A percentile compares a stretch with the other conserved stretches of the same genome.
Conservation (phyloP, 495 filamentous ascomycete genomes). For the Penicillium arizonense region DNA sequence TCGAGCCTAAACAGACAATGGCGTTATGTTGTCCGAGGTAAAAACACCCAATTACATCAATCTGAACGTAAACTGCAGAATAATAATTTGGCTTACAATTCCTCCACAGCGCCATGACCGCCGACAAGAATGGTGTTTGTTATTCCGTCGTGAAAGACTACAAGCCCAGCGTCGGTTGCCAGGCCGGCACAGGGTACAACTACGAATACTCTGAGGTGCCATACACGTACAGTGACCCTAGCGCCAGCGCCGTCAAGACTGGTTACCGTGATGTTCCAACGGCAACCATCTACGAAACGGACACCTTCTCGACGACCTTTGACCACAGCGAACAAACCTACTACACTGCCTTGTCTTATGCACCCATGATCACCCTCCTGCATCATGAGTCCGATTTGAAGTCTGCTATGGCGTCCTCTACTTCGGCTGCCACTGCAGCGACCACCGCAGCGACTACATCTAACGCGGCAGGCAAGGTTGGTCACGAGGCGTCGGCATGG, state of each 20-base stretch:
- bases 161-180: not conserved
- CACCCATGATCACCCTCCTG: constrained; percentile 8
- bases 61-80: no score
- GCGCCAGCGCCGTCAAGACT: no score
- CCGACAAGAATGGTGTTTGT: not conserved
- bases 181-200: no score
- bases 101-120: not conserved
- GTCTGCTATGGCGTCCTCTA: no score
- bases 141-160: not conserved
- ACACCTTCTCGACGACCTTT: not conserved
- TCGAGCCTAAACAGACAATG: not conserved
- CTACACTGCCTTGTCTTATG: constrained; percentile 1
- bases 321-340: no score
- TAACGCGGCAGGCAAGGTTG: constrained; percentile 9
- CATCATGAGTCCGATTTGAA: constrained; percentile 6
- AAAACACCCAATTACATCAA: not conserved
- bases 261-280: not conserved
- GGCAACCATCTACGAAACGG: not conserved
- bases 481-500: not conserved
- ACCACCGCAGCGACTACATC: constrained; percentile 6
- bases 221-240: not conserved
- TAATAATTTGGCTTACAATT: not conserved
- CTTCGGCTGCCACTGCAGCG: not conserved
- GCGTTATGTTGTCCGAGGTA: not conserved
- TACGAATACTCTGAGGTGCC: not conserved